Evolutionary conservation across 2,329 filamentous ascomycete species (phyloP), one percentile per base, ranked within the genome.

Genomic region (Fusarium sp.): DNA sequence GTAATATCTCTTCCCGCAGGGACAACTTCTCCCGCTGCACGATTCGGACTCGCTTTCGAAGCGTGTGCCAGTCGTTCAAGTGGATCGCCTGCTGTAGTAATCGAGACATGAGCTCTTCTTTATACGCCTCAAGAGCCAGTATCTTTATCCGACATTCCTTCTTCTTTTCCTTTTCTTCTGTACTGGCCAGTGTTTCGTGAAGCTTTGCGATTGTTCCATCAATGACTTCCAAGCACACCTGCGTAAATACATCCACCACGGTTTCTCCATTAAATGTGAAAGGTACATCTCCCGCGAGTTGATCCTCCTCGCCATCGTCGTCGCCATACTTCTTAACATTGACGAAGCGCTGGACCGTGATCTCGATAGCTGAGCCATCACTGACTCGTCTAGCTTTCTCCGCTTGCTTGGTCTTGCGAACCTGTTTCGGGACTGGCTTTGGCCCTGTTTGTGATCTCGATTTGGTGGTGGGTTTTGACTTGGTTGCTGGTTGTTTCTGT

Each of bases 211-310:
- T 74, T 15, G 81, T 84, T 4, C 81, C 78, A n/a, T 81, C 82
- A 20, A 89, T 80, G 33, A 89, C 82, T 71, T 91, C 88, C 34
- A 88, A 84, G 72, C 86, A 90, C 15, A 90, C 82, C 66, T 89
- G 85, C 8, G 84, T 81, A 37, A 91, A 80, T 2, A 91, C 88
- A 69, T 91, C 89, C 4, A 91, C 80, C 0, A 86, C 82, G 47
- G 88, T 91, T 68, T 90, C 88, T 45, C 86, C 86, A 16, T 83
- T 82, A 69, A 84, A 85, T 0, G 82, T 79, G 63, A 85, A 87
- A 0, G 87, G 85, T 3, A 89, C 86, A 6, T 86, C 83, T 3
- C 79, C 74, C 44, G 82, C 82, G 6, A 87, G 78, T 1, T 84
- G 81, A 44, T 87, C 71, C 15, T 64, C 81, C 4, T 78, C 76